Base-by-base conservation (phyloP, 2,329 filamentous ascomycete species). In the Colletotrichum spaethianum region DNA sequence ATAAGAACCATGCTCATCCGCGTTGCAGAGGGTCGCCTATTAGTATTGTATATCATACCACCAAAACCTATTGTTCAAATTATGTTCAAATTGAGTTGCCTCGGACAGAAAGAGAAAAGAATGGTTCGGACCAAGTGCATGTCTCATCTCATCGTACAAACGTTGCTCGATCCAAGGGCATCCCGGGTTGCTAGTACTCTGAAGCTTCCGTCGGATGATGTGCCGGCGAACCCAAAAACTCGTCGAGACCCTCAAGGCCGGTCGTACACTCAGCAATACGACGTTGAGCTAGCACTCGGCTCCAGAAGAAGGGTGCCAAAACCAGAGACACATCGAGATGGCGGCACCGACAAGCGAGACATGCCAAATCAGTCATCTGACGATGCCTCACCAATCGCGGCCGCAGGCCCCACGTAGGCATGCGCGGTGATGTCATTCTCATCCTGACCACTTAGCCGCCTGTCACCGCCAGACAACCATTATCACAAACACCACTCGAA, bases 361-460 rank as follows among this genome's bases (percentile, higher is more conserved):
- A 52, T 31, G 26, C 53, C 46, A 40, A 53, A 23, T 31, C 42
- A 56, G 60, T 64, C 59, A 56, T 64, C 48, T 63, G 50, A 68
- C 48, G 50, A 42, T 33, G 31, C 23, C 36, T 28, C 48, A 11
- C 60, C 50, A 64, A 69, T 69, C 12, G 53, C 23, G 28, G 20
- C 26, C 36, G 33, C 50, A 50, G 50, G 26, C 44, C 23, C 48
- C 31, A 31, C 8, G n/a, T 12, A 28, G 46, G 23, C 11, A 44
- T 36, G 53, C 20, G 16, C 28, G 26, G 65, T 71, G 68, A 71
- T 63, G 68, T 71, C 68, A 71, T 57, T 44, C 12, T 52, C 3
- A 5, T 20, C 7, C 38, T 23, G 26, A 20, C 53, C 50, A 36
- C 46, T 55, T 28, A 31, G 56, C 53, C 40, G 33, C 53, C 28